phyloP scores from a whole-genome alignment of 2,329 filamentous ascomycete genomes.

The Bipolaris zeicola region DNA sequence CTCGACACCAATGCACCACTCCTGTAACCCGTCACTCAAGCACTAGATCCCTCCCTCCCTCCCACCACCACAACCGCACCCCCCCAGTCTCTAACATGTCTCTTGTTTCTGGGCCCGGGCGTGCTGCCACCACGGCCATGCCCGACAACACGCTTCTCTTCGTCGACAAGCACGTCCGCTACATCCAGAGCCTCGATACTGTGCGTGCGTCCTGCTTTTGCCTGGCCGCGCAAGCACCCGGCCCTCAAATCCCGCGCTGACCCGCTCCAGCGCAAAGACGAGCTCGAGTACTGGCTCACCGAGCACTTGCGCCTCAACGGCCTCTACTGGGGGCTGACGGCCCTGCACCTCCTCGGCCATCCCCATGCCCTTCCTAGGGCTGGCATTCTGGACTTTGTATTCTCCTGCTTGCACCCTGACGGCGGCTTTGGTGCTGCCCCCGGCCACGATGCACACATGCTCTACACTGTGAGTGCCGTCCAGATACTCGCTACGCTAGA shows the following conservation, averaged over 20 bases:
- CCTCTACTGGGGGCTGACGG: slow-evolving; percentile 93
- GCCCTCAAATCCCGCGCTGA: slow-evolving; percentile 44
- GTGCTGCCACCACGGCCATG: slow-evolving; percentile 51
- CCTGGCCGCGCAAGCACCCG: slow-evolving; percentile 24
- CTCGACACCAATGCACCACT: slow-evolving; percentile 8
- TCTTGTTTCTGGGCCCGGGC: slow-evolving; percentile 64
- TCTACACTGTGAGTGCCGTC: slow-evolving; percentile 93
- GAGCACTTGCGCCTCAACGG: slow-evolving; percentile 95
- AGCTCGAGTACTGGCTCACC: slow-evolving; percentile 97
- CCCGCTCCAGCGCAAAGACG: slow-evolving; percentile 74
- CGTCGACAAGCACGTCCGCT: slow-evolving; percentile 77
- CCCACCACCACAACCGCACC: background rate
- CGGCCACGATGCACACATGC: slow-evolving; percentile 92
- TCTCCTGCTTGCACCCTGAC: slow-evolving; percentile 86
- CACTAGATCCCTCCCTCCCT: background rate
- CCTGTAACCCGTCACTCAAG: slow-evolving; percentile 1
- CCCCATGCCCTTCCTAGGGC: slow-evolving; percentile 81
- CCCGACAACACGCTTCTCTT: slow-evolving; percentile 59
- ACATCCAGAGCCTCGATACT: slow-evolving; percentile 90
- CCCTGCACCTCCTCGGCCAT: slow-evolving; percentile 80
- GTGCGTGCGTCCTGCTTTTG: slow-evolving; percentile 55
- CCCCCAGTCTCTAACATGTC: slow-evolving; percentile 55
- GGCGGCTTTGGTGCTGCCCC: slow-evolving; percentile 95
- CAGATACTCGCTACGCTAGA: slow-evolving; percentile 89
- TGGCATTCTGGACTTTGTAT: slow-evolving; percentile 87